Evolutionary conservation across 2,329 filamentous ascomycete genomes (phyloP), one percentile per base, ranked within the genome.

Genomic region (Dactylellina drechsleri): DNA sequence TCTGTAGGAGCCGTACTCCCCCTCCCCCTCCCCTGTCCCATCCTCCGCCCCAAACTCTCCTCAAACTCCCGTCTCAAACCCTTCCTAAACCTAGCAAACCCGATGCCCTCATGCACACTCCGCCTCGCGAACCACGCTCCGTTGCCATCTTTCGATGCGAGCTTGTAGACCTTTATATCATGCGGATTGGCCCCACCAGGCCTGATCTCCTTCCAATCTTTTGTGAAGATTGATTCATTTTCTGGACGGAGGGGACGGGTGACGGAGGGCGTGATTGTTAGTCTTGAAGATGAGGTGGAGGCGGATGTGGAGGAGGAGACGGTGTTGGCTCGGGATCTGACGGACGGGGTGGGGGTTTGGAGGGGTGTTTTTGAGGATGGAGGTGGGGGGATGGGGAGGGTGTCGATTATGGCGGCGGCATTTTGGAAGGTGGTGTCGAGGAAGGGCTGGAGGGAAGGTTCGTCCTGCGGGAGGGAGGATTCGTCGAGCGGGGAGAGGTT

Each of bases 71-170:
- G 85, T 80, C 91, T 86, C 79, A 97, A 86, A 2, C 90, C 92
- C 59, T 85, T 85, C 83, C 89, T 91, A 89, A 92, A 96, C 80
- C 88, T 89, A 18, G 87, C 86, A 81, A 96, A 97, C 0, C 89
- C 85, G 18, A 96, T 81, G 0, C 90, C 91, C 78, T 91, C 88
- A 79, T 97, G 93, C 18, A 96, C 85, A 80, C 92, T 96, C 57
- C 91, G 85, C 66, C 94, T 85, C 23, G 92, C 92, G 82, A 97
- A 98, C 94, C 94, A 98, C 6, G 91, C 86, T 1, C 93, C 94
- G 77, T 90, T 90, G 43, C 92, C 89, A 81, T 98, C 94, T 79
- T 91, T 90, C 1, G 90, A 88, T 0, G 86, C 83, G 73, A 95
- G 85, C 81, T 96, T 96, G 83, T 91, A 97, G 23, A 97, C 88